A percentile compares a stretch with the other conserved stretches of the same genome.
phyloP scores from a whole-genome alignment of 371 early-diverging fungal genomes.

The Mucor piriformis region DNA sequence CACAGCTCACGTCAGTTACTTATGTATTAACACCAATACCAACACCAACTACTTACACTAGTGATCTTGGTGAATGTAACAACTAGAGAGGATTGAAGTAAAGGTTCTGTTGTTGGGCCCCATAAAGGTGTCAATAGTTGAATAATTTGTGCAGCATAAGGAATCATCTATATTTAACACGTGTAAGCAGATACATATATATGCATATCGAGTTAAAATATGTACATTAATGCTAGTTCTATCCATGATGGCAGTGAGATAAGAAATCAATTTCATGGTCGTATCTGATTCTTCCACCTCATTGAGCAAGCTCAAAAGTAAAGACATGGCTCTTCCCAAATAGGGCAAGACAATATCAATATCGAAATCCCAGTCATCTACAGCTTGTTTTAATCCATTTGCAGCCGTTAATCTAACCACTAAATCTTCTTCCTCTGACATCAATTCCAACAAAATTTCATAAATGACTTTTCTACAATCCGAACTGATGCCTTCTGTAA shows the following conservation, averaged over 20 bases:
- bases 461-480: constrained; percentile 71
- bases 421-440: constrained; percentile 68
- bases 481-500: constrained; percentile 75
- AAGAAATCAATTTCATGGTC: constrained; percentile 74
- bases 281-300: constrained; percentile 80
- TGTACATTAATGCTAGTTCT: constrained; percentile 71
- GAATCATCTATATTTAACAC: constrained; percentile 56
- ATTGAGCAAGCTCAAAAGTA: constrained; percentile 59
- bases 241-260: constrained; percentile 77
- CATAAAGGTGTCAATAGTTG: constrained; percentile 81
- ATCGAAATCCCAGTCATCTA: constrained; percentile 92
- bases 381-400: constrained; percentile 62
- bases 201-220: background rate
- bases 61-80: constrained; percentile 76
- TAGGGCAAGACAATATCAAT: constrained; percentile 71
- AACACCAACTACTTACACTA: constrained; percentile 52
- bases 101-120: constrained; percentile 73
- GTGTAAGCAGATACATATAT: background rate
- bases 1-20: background rate
- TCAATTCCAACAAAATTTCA: constrained; percentile 67
- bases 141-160: constrained; percentile 73
- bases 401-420: constrained; percentile 89
- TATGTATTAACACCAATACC: no score
- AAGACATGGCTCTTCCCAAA: constrained; percentile 62
- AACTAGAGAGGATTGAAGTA: constrained; percentile 83